phyloP scores from a whole-genome alignment of 371 early-diverging fungal species.

The Rhizopus stolonifer region DNA sequence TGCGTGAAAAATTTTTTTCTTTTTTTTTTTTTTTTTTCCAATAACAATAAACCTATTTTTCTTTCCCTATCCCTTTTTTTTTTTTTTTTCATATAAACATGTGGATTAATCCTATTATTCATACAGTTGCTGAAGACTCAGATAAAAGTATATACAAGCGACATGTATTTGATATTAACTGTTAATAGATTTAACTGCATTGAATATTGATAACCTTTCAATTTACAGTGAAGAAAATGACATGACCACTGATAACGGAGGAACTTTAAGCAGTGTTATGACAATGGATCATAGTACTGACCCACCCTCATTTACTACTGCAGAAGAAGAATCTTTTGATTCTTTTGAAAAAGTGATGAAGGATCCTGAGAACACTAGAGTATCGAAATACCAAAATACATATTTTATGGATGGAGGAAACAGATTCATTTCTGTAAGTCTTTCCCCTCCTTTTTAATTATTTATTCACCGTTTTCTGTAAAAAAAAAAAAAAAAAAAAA shows the following conservation, averaged over 20 bases:
- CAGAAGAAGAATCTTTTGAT: background rate
- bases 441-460: background rate
- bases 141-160: background rate
- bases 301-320: background rate
- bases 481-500: no score
- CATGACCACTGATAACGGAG: slow-evolving; percentile 25
- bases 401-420: slow-evolving; percentile 41
- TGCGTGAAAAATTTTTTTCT: background rate
- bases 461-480: background rate
- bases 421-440: slow-evolving; percentile 39
- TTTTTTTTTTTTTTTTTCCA: slow-evolving; percentile 4
- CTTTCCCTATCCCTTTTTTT: background rate
- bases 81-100: background rate
- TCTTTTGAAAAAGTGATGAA: slow-evolving; percentile 26
- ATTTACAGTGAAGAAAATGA: slow-evolving; percentile 29
- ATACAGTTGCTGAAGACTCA: background rate
- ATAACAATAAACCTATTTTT: background rate
- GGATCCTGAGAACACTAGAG: slow-evolving; percentile 23
- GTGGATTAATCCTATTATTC: slow-evolving; percentile 1
- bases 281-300: background rate
- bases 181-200: background rate
- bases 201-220: background rate
- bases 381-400: slow-evolving; percentile 31
- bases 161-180: no score
- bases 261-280: slow-evolving; percentile 15